Percentiles rank a stretch among this genome's conserved stretches.
phyloP scores from a whole-genome alignment of 257 asterid species.

The Datura wrightii region DNA sequence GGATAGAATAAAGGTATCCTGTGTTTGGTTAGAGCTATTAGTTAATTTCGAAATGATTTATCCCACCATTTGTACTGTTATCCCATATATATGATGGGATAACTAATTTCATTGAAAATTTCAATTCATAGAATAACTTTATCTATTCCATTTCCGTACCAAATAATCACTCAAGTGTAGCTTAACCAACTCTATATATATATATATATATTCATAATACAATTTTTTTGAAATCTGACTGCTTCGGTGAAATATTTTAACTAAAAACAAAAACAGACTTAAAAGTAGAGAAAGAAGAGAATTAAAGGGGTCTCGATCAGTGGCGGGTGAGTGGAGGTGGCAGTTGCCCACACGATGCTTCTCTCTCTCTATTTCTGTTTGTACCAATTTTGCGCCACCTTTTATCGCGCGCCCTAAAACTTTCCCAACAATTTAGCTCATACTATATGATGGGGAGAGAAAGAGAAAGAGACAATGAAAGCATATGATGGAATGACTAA shows the following conservation, averaged over 20 bases:
- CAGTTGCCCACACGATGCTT: slow-evolving; percentile 43
- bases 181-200: too few relatives aligned
- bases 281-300: slow-evolving; percentile 14
- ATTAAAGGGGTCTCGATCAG: slow-evolving; percentile 55
- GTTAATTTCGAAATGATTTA: too few relatives aligned
- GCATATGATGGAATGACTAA: slow-evolving; percentile 14
- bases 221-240: too few relatives aligned
- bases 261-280: background rate
- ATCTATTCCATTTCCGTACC: too few relatives aligned
- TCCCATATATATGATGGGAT: too few relatives aligned
- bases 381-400: slow-evolving; percentile 64
- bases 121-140: too few relatives aligned
- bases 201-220: too few relatives aligned
- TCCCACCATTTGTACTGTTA: too few relatives aligned
- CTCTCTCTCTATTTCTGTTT: background rate
- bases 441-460: slow-evolving; percentile 19
- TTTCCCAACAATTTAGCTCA: slow-evolving; percentile 72
- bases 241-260: background rate
- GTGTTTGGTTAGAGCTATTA: too few relatives aligned
- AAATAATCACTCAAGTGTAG: too few relatives aligned
- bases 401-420: slow-evolving; percentile 52
- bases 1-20: too few relatives aligned
- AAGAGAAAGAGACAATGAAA: slow-evolving; percentile 37
- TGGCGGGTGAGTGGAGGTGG: slow-evolving; percentile 59
- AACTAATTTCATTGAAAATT: too few relatives aligned